Evolutionary conservation across 352 stramenopile species (phyloP).

Genomic region (Pythium myriotylum): DNA sequence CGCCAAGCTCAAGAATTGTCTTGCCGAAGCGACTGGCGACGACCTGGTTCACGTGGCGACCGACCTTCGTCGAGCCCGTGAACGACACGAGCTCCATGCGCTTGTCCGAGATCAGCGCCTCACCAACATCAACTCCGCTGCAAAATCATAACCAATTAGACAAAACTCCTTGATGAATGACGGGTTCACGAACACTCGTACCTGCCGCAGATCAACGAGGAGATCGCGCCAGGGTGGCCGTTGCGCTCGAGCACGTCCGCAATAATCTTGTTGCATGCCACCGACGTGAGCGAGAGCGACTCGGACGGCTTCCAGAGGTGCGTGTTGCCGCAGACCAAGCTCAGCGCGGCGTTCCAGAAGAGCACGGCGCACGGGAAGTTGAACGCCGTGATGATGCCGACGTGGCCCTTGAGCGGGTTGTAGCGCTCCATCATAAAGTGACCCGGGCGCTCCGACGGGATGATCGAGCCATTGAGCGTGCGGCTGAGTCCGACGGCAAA

Average conservation of each 20-base stretch:
- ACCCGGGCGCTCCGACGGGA: conserved; percentile 88
- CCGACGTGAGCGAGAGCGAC: conserved; percentile 87
- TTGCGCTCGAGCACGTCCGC: conserved; percentile 88
- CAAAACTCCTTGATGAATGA: neutral
- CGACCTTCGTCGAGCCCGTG: conserved; percentile 89
- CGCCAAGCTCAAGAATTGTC: conserved; percentile 90
- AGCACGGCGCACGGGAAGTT: conserved; percentile 92
- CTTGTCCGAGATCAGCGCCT: conserved; percentile 85
- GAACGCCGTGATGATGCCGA: conserved; percentile 94
- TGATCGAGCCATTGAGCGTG: conserved; percentile 87
- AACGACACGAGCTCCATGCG: conserved; percentile 91
- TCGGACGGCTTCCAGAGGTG: conserved; percentile 92
- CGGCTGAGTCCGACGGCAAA: conserved; percentile 92
- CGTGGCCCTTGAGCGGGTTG: conserved; percentile 92
- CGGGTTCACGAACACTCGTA: conserved; percentile 17
- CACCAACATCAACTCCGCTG: conserved; percentile 79
- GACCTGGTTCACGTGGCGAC: conserved; percentile 84
- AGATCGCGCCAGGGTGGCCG: conserved; percentile 79
- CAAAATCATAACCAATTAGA: neutral
- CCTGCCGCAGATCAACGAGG: conserved; percentile 81
- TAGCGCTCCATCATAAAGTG: conserved; percentile 95
- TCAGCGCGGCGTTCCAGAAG: conserved; percentile 92
- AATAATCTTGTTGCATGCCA: conserved; percentile 92
- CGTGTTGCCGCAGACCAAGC: conserved; percentile 91
- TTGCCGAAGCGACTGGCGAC: conserved; percentile 92